Evolutionary conservation across 2,329 filamentous ascomycete genomes (phyloP).

Genomic region (Pleomassaria siparia): DNA sequence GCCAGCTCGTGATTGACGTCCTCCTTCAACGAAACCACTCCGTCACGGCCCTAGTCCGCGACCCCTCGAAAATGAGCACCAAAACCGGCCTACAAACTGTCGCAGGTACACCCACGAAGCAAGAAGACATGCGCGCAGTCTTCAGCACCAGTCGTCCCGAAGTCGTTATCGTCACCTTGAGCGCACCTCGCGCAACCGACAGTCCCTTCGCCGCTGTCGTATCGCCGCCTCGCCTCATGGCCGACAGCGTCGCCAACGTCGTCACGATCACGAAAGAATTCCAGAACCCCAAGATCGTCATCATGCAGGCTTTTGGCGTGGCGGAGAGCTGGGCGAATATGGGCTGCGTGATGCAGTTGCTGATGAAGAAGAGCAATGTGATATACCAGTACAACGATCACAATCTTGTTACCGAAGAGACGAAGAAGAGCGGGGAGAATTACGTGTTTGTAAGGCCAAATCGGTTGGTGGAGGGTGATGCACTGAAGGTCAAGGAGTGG

Average conservation of each 20-base stretch:
- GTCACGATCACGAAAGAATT: constrained; percentile 43
- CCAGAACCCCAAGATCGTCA: constrained; percentile 47
- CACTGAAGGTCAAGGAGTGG: constrained; percentile 42
- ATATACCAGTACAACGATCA: constrained; percentile 52
- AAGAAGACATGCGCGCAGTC: constrained; percentile 41
- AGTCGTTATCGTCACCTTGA: constrained; percentile 54
- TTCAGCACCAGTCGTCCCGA: constrained; percentile 30
- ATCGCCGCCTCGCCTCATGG: constrained; percentile 51
- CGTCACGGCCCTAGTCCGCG: constrained; percentile 52
- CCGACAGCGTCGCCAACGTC: constrained; percentile 44
- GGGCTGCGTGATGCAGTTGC: constrained; percentile 44
- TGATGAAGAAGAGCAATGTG: constrained; percentile 55
- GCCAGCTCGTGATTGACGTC: constrained; percentile 46
- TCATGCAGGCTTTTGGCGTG: constrained; percentile 55
- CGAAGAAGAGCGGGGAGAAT: constrained; percentile 40
- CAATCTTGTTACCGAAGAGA: constrained; percentile 47
- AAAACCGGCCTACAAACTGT: constrained; percentile 43
- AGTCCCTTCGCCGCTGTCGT: constrained; percentile 52
- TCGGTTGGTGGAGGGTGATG: constrained; percentile 47
- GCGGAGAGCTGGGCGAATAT: constrained; percentile 49
- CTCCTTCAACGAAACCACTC: constrained; percentile 45
- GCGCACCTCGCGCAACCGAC: constrained; percentile 49
- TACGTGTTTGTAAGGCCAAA: constrained; percentile 52
- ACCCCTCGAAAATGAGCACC: constrained; percentile 34
- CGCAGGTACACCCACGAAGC: constrained; percentile 41